Conservation (phyloP, 768 basidiomycete species). For the Tulasnella sp. region DNA sequence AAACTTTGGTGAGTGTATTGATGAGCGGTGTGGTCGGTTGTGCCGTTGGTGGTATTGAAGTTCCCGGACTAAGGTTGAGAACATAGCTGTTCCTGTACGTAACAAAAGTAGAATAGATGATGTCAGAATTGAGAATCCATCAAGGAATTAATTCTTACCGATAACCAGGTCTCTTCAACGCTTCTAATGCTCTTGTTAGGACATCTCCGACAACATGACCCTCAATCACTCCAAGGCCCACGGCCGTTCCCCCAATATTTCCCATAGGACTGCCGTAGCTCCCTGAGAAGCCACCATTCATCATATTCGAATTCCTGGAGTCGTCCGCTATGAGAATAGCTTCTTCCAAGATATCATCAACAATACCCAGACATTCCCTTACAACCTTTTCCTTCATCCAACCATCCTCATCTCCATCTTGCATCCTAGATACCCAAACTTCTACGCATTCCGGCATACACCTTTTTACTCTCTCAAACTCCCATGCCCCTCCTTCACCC, state of each 20-base stretch:
- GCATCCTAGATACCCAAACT: slow-evolving; percentile 8
- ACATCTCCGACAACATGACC: slow-evolving; percentile 15
- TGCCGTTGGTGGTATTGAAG: background rate
- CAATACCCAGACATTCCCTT: slow-evolving; percentile 14
- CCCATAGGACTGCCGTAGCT: background rate
- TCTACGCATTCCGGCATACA: slow-evolving; percentile 3
- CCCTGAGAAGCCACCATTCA: background rate
- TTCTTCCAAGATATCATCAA: slow-evolving; percentile 13
- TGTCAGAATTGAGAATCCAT: background rate
- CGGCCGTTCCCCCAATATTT: no score
- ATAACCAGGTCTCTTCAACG: slow-evolving; percentile 9
- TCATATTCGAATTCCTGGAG: background rate
- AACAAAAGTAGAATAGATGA: background rate
- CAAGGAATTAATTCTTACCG: slow-evolving; percentile 9
- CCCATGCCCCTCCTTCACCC: slow-evolving; percentile 14
- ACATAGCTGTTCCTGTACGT: background rate
- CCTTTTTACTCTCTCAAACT: background rate
- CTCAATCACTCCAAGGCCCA: slow-evolving; percentile 9
- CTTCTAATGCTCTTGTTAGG: slow-evolving; percentile 10
- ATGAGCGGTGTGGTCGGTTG: slow-evolving; percentile 3
- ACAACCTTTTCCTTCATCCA: slow-evolving; percentile 8
- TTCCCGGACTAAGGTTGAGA: background rate
- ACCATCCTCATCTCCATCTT: background rate
- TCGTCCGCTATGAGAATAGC: background rate
- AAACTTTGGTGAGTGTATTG: slow-evolving; percentile 6